Evolutionary conservation across 257 asterid genomes (phyloP).

Genomic region (Nyctanthes arbortristis): DNA sequence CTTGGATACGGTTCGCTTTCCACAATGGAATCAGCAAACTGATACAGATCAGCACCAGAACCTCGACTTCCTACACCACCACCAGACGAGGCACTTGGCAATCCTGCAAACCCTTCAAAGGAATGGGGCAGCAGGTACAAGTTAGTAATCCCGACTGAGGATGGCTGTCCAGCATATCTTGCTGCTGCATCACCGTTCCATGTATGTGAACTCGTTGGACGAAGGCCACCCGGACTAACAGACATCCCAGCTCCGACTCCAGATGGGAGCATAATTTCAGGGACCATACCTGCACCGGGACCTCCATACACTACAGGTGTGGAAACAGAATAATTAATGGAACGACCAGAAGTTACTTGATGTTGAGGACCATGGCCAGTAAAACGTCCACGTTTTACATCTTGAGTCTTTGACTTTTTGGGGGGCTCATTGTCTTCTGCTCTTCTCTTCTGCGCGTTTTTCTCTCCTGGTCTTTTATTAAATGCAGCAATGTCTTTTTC

Average conservation of each 20-base stretch:
- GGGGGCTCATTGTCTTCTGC: conserved; percentile 45
- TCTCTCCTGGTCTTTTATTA: conserved; percentile 37
- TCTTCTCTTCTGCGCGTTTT: conserved; percentile 52
- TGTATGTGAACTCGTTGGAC: conserved; percentile 36
- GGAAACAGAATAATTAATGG: conserved; percentile 34
- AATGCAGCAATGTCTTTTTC: conserved; percentile 50
- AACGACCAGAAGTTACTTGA: conserved; percentile 32
- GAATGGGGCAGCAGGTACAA: conserved; percentile 52
- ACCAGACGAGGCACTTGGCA: conserved; percentile 41
- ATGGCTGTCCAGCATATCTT: conserved; percentile 39
- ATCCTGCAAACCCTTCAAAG: conserved; percentile 46
- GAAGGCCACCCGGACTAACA: conserved; percentile 30
- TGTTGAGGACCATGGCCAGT: conserved; percentile 37
- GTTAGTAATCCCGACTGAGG: conserved; percentile 40
- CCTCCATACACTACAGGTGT: conserved; percentile 52
- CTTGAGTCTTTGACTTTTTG: conserved; percentile 42
- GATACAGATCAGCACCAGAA: conserved; percentile 60
- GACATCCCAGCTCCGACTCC: conserved; percentile 30
- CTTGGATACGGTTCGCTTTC: conserved; percentile 43
- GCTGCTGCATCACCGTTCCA: conserved; percentile 48
- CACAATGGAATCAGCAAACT: conserved; percentile 57
- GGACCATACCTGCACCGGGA: conserved; percentile 49
- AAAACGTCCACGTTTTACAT: conserved; percentile 51
- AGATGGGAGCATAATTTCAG: conserved; percentile 32
- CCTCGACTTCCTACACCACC: conserved; percentile 38